Evolutionary conservation across 441 rosid species (phyloP).

Genomic region (Theobroma grandiflorum): DNA sequence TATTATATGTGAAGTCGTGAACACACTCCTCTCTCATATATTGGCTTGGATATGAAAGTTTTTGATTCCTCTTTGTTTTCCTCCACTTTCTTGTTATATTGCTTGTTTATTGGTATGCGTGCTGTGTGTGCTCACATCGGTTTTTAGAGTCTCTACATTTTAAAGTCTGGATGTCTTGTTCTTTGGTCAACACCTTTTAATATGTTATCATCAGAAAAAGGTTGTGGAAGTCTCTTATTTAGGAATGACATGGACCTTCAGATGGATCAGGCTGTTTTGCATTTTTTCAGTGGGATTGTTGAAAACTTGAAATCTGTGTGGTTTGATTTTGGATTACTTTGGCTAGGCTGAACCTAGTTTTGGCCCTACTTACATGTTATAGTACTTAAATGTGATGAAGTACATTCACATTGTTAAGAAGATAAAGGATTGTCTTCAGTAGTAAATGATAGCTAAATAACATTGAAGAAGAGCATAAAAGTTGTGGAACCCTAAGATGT

Average conservation of each 20-base stretch:
- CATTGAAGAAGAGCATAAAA: not conserved
- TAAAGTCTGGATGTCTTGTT: not conserved
- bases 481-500: not conserved
- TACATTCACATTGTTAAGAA: not conserved
- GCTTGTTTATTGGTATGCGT: not conserved
- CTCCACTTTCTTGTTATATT: not conserved
- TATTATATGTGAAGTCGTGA: not conserved
- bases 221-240: not conserved
- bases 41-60: not conserved
- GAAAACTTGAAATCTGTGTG: conserved; percentile 13
- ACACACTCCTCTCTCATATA: not conserved
- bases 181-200: not conserved
- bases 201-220: conserved; percentile 17
- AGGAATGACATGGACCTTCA: not conserved
- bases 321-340: conserved; percentile 4
- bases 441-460: not conserved
- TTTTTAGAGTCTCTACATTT: conserved; percentile 7
- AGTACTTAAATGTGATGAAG: not conserved
- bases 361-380: not conserved
- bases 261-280: conserved; percentile 7
- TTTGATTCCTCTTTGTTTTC: conserved; percentile 15
- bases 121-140: not conserved
- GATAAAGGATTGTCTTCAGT: not conserved
- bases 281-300: not conserved
- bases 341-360: conserved; percentile 3